phyloP scores from a whole-genome alignment of 257 asterid genomes.

The Phtheirospermum japonicum region DNA sequence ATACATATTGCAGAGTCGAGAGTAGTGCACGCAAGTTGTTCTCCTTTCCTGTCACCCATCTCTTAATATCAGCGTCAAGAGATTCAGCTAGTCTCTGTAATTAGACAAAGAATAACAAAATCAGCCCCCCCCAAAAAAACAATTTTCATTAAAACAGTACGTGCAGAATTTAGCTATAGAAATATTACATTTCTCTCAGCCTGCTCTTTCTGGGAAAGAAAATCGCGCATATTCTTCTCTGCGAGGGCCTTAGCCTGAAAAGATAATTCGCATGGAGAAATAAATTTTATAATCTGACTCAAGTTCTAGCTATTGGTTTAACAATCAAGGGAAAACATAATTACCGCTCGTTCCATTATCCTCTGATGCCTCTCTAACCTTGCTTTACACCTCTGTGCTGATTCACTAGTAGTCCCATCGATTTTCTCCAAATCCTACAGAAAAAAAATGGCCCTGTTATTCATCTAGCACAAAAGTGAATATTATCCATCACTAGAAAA shows the following conservation, averaged over 20 bases:
- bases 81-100: constrained; percentile 80
- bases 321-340: constrained; percentile 23
- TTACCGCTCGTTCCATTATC: constrained; percentile 89
- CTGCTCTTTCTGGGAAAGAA: constrained; percentile 86
- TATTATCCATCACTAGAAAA: too few relatives aligned
- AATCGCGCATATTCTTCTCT: constrained; percentile 85
- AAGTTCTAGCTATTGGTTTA: too few relatives aligned
- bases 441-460: too few relatives aligned
- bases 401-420: constrained; percentile 65
- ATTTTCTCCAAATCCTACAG: constrained; percentile 68
- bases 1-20: constrained; percentile 91
- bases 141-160: constrained; percentile 10
- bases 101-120: constrained; percentile 26
- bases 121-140: neutral
- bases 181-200: constrained; percentile 77
- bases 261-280: too few relatives aligned
- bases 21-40: constrained; percentile 88
- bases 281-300: too few relatives aligned
- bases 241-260: constrained; percentile 90
- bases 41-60: constrained; percentile 89
- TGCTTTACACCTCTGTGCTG: constrained; percentile 82
- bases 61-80: constrained; percentile 82
- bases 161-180: neutral
- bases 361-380: constrained; percentile 84
- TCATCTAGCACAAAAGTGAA: too few relatives aligned